Percentiles rank a stretch among this genome's conserved stretches.
Evolutionary conservation across 179 eudicot genomes (phyloP).

Genomic region (Dionaea muscipula): DNA sequence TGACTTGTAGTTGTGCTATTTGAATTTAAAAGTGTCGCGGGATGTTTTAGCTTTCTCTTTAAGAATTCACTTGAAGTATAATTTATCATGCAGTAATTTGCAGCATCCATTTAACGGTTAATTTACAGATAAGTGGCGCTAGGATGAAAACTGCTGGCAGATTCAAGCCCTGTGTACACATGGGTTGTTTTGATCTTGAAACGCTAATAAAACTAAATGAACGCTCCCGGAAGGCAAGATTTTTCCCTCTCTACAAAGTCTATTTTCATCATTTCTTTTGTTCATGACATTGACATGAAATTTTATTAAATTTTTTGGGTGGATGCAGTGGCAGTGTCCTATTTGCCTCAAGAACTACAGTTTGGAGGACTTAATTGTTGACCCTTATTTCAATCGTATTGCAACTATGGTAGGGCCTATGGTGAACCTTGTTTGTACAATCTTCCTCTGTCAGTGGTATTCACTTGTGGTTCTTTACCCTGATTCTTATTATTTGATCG

Average conservation of each 20-base stretch:
- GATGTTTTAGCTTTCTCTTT: no score
- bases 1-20: no score
- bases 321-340: constrained; percentile 78
- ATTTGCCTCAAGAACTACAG: constrained; percentile 61
- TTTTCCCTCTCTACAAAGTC: not conserved
- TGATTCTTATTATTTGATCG: constrained; percentile 3
- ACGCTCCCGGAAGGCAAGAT: constrained; percentile 40
- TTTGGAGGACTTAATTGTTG: constrained; percentile 43
- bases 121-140: constrained; percentile 33
- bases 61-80: not conserved
- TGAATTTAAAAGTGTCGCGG: no score
- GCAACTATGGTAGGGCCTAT: constrained; percentile 33
- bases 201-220: constrained; percentile 33
- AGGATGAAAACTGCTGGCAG: constrained; percentile 46
- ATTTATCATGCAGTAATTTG: not conserved
- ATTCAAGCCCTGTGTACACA: constrained; percentile 36
- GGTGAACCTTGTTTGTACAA: constrained; percentile 3
- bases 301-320: constrained; percentile 5
- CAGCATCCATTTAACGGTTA: not conserved
- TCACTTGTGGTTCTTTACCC: constrained; percentile 1
- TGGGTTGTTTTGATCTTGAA: constrained; percentile 47
- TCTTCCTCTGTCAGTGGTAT: not conserved
- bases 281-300: not conserved
- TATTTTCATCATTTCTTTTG: not conserved
- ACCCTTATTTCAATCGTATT: constrained; percentile 58